Evolutionary conservation across 2,329 filamentous ascomycete species (phyloP).

Genomic region (Exophiala lecanii-corni): DNA sequence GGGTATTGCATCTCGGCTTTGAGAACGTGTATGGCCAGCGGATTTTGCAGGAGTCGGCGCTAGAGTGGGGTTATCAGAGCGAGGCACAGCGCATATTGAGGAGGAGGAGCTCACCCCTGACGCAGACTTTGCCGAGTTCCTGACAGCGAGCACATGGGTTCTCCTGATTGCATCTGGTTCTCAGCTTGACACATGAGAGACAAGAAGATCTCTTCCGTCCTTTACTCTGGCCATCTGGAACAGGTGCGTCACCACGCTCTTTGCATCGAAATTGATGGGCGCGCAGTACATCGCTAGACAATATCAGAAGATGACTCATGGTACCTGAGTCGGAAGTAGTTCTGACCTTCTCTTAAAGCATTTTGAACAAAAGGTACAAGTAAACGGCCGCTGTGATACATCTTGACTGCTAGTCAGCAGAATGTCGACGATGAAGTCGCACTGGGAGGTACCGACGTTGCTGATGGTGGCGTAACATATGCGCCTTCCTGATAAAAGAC

Average conservation of each 20-base stretch:
- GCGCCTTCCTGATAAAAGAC: slow-evolving; percentile 9
- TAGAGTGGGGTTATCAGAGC: slow-evolving; percentile 1
- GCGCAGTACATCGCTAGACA: slow-evolving; percentile 19
- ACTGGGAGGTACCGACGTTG: slow-evolving; percentile 15
- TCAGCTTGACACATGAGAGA: slow-evolving; percentile 22
- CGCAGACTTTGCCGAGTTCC: slow-evolving; percentile 22
- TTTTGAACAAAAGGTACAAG: slow-evolving; percentile 23
- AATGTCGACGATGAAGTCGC: background rate
- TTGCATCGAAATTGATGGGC: slow-evolving; percentile 24
- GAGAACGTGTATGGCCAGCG: slow-evolving; percentile 10
- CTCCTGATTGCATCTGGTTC: slow-evolving; percentile 22
- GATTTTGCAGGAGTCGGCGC: slow-evolving; percentile 9
- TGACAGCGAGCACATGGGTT: slow-evolving; percentile 21
- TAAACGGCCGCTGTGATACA: slow-evolving; percentile 21
- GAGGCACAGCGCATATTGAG: slow-evolving; percentile 2
- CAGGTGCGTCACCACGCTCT: slow-evolving; percentile 21
- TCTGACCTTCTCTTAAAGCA: slow-evolving; percentile 23
- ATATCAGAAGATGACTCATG: background rate
- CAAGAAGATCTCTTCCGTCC: slow-evolving; percentile 22
- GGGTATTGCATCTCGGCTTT: slow-evolving; percentile 21
- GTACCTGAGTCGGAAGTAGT: background rate
- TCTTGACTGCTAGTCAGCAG: slow-evolving; percentile 9
- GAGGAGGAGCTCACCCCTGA: slow-evolving; percentile 18
- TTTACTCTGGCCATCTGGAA: slow-evolving; percentile 24
- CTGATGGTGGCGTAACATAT: slow-evolving; percentile 24